Evolutionary conservation across 1,139 yeast genomes (phyloP).

Genomic region (Sugiyamaella xylanicola): DNA sequence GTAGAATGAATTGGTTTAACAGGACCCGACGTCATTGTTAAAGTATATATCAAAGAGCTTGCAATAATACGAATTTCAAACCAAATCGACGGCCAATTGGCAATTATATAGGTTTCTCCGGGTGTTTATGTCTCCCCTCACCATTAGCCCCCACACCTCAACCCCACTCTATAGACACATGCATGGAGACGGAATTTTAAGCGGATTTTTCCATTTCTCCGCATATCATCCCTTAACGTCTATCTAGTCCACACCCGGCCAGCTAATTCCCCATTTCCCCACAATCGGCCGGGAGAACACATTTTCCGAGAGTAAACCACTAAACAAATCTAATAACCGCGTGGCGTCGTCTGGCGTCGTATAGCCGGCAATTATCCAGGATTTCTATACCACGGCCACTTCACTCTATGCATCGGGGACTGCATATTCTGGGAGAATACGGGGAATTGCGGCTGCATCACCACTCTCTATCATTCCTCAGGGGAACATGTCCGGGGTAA

Average conservation of each 20-base stretch:
- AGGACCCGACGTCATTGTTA: slow-evolving; percentile 11
- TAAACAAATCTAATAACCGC: too few relatives aligned
- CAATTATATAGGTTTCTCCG: neutral
- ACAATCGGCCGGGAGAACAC: too few relatives aligned
- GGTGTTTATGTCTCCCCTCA: neutral
- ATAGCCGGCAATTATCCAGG: neutral
- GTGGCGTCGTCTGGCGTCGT: too few relatives aligned
- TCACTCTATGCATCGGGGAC: neutral
- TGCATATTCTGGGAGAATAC: neutral
- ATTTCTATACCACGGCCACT: neutral
- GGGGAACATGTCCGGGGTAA: neutral
- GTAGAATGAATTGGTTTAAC: slow-evolving; percentile 10
- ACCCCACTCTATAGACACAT: slow-evolving; percentile 2
- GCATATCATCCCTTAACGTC: neutral
- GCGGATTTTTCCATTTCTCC: slow-evolving; percentile 1
- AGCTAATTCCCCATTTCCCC: too few relatives aligned
- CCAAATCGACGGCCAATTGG: neutral
- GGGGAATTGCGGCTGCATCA: neutral
- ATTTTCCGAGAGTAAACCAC: too few relatives aligned
- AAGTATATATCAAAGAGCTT: neutral
- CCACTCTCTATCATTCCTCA: too few relatives aligned
- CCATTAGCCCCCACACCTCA: slow-evolving; percentile 4
- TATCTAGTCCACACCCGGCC: too few relatives aligned
- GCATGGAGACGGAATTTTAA: slow-evolving; percentile 7
- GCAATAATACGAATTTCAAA: neutral